These are phyloP conservation scores for Fusarium sp. DNA, from an alignment of 2,329 filamentous ascomycete species.

Conservation along the genomic window DNA sequence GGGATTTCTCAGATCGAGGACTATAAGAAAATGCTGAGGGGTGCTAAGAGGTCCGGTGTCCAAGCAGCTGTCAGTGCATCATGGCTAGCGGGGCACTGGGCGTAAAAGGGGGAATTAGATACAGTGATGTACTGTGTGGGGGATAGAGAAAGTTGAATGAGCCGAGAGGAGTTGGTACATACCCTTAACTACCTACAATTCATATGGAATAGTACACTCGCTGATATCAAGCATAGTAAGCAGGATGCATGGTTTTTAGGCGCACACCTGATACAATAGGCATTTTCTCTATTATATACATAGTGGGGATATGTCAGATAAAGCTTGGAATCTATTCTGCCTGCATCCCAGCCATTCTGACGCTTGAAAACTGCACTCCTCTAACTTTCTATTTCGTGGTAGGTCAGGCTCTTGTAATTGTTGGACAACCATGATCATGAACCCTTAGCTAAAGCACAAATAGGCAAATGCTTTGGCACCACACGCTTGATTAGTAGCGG, in stretches of 20 bases:
- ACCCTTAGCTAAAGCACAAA: not conserved
- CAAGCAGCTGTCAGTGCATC: not conserved
- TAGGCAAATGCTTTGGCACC: not conserved
- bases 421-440: not conserved
- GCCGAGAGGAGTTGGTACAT: not conserved
- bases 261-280: not conserved
- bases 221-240: not conserved
- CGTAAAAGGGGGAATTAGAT: not conserved
- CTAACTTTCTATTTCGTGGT: not conserved
- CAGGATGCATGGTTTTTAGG: not conserved
- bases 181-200: not conserved
- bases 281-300: not conserved
- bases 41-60: not conserved
- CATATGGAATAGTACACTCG: not conserved
- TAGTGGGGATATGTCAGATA: not conserved
- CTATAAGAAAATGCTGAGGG: conserved; percentile 1
- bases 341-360: not conserved
- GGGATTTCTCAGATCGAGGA: conserved; percentile 11
- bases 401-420: not conserved
- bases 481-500: not conserved
- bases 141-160: not conserved
- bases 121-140: not conserved
- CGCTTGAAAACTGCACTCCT: not conserved
- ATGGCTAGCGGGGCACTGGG: not conserved
- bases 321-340: no score